Evolutionary conservation across 2,329 filamentous ascomycete genomes (phyloP).

Genomic region (Aspergillus proliferans): DNA sequence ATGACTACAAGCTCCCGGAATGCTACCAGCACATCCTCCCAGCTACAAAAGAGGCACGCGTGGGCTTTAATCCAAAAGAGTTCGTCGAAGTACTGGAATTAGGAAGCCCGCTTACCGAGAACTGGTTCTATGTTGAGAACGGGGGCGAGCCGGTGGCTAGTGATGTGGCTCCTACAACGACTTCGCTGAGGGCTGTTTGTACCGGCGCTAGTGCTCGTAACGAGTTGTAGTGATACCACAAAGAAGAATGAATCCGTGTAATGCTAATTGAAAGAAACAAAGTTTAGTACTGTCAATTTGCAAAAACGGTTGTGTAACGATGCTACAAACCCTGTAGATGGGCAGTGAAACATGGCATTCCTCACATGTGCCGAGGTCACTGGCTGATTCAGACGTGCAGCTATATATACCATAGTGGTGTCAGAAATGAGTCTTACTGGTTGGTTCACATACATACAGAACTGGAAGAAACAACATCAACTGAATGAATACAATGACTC

Average conservation of each 20-base stretch:
- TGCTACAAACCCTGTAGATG: too few species aligned
- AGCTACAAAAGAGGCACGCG: constrained; percentile 14
- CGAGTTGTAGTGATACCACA: background rate
- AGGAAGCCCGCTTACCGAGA: constrained; percentile 26
- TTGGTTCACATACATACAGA: background rate
- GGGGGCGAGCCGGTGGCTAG: constrained; percentile 6
- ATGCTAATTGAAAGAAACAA: too few species aligned
- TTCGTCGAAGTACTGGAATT: constrained; percentile 31
- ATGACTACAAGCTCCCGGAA: constrained; percentile 20
- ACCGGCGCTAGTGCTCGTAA: background rate
- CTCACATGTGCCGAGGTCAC: too few species aligned
- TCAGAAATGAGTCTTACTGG: background rate
- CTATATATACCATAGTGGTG: too few species aligned
- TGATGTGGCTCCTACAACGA: constrained; percentile 13
- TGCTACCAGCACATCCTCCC: constrained; percentile 29
- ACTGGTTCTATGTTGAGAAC: constrained; percentile 35
- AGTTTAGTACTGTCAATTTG: too few species aligned
- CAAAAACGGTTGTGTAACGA: too few species aligned
- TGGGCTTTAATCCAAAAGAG: constrained; percentile 27
- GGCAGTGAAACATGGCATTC: too few species aligned
- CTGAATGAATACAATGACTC: background rate
- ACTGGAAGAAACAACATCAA: background rate
- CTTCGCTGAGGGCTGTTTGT: constrained; percentile 12
- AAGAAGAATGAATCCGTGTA: too few species aligned
- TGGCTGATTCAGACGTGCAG: too few species aligned